Evolutionary conservation across 148 eudicot genomes (phyloP).

Genomic region (Dysphania ambrosioides): DNA sequence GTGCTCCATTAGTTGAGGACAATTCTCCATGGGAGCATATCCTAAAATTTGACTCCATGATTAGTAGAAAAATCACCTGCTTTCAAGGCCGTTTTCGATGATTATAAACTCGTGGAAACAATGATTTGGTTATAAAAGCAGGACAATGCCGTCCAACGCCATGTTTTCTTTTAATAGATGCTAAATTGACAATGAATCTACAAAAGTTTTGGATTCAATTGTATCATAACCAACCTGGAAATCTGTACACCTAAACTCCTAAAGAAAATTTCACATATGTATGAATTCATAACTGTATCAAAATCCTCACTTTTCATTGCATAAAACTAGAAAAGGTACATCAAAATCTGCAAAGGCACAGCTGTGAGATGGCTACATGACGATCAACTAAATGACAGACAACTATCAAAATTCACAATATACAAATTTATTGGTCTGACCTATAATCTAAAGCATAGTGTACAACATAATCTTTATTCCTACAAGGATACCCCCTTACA

Average conservation of each 20-base stretch:
- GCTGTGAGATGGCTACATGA: not conserved
- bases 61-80: too few species aligned
- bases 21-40: too few species aligned
- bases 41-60: too few species aligned
- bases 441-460: slow-evolving; percentile 8
- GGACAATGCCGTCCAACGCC: too few species aligned
- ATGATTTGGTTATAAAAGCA: too few species aligned
- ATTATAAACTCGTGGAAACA: too few species aligned
- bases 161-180: too few species aligned
- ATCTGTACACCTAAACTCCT: not conserved
- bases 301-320: not conserved
- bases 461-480: slow-evolving; percentile 10
- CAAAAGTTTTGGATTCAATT: not conserved
- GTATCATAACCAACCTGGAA: not conserved
- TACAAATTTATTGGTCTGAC: slow-evolving; percentile 18
- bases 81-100: too few species aligned
- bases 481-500: slow-evolving; percentile 6
- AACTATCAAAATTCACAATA: slow-evolving; percentile 19
- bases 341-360: not conserved
- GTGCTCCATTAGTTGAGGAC: too few species aligned
- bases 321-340: slow-evolving; percentile 4
- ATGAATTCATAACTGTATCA: not conserved
- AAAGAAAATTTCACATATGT: not conserved
- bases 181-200: too few species aligned
- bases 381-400: not conserved